These are phyloP conservation scores for Thecaphora frezii DNA, from an alignment of 1,284 basidiomycete genomes.

Conservation along the genomic window DNA sequence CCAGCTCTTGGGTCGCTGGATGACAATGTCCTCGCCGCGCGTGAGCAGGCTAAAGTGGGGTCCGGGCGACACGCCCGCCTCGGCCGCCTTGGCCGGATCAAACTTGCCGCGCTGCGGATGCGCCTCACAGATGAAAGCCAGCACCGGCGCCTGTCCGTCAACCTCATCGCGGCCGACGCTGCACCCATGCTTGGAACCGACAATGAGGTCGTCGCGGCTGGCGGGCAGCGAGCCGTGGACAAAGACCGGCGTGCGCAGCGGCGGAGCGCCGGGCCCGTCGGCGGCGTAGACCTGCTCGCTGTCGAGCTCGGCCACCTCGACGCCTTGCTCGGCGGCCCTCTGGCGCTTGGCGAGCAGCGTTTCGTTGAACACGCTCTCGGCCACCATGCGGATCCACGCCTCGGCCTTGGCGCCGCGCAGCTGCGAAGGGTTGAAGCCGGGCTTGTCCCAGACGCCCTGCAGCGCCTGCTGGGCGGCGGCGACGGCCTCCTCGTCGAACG, in stretches of 20 bases:
- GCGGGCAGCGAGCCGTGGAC: slow-evolving; percentile 15
- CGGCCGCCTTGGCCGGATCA: slow-evolving; percentile 69
- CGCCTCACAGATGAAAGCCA: slow-evolving; percentile 73
- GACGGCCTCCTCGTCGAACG: slow-evolving; percentile 1
- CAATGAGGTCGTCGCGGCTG: slow-evolving; percentile 9
- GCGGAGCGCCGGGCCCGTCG: too few relatives aligned
- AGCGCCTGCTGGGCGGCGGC: slow-evolving; percentile 11
- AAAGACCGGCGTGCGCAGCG: slow-evolving; percentile 23
- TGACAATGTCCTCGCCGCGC: slow-evolving; percentile 60
- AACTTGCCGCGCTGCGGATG: slow-evolving; percentile 84
- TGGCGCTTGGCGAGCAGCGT: slow-evolving; percentile 24
- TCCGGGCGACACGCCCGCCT: slow-evolving; percentile 70
- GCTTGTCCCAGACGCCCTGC: slow-evolving; percentile 22
- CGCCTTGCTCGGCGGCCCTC: neutral
- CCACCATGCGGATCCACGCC: slow-evolving; percentile 41
- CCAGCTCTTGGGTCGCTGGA: slow-evolving; percentile 57
- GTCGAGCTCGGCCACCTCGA: neutral
- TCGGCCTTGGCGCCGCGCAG: slow-evolving; percentile 30
- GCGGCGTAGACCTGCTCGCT: neutral
- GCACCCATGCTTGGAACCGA: slow-evolving; percentile 5
- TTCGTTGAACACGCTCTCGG: slow-evolving; percentile 55
- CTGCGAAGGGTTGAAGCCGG: slow-evolving; percentile 29
- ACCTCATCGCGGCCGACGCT: slow-evolving; percentile 6
- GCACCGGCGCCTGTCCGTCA: slow-evolving; percentile 27
- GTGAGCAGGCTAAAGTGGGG: slow-evolving; percentile 61